A percentile compares a stretch with the other conserved stretches of the same genome.
Evolutionary conservation across 352 stramenopile genomes (phyloP).

Genomic region (Globisporangium yorkense): DNA sequence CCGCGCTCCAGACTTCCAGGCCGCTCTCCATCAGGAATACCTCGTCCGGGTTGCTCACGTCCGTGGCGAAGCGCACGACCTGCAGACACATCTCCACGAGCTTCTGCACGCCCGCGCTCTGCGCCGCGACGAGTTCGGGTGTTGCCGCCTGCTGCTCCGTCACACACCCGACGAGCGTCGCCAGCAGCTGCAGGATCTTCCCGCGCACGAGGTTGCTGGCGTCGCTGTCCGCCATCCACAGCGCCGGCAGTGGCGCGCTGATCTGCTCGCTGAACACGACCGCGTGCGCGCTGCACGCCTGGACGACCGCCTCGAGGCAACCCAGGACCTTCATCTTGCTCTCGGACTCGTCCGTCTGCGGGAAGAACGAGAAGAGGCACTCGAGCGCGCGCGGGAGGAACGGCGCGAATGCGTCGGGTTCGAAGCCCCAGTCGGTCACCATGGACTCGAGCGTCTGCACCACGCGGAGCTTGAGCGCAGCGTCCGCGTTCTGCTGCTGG

Average conservation of each 20-base stretch:
- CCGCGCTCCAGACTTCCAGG: conserved; percentile 64
- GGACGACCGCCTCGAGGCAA: conserved; percentile 67
- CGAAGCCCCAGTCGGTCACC: conserved; percentile 79
- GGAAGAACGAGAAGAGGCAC: conserved; percentile 68
- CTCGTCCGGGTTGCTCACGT: conserved; percentile 74
- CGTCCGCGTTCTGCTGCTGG: conserved; percentile 25
- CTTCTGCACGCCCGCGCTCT: conserved; percentile 20
- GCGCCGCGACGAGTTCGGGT: not conserved
- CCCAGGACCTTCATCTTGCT: conserved; percentile 77
- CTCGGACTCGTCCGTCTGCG: conserved; percentile 49
- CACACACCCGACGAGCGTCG: conserved; percentile 52
- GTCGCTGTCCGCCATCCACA: conserved; percentile 69
- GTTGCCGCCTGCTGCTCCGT: conserved; percentile 26
- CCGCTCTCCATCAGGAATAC: conserved; percentile 85
- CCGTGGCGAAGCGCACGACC: conserved; percentile 63
- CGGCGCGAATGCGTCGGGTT: conserved; percentile 58
- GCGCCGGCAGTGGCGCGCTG: conserved; percentile 52
- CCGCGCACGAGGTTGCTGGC: conserved; percentile 74
- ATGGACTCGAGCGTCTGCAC: conserved; percentile 78
- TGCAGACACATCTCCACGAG: conserved; percentile 68
- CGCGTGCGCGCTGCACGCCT: conserved; percentile 50
- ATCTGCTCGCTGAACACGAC: conserved; percentile 55
- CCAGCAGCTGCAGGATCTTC: conserved; percentile 77
- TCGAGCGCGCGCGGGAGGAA: conserved; percentile 57
- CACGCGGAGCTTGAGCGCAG: conserved; percentile 62